Evolutionary conservation across 169 alveolate species (phyloP).

Genomic region (Babesia bovis): DNA sequence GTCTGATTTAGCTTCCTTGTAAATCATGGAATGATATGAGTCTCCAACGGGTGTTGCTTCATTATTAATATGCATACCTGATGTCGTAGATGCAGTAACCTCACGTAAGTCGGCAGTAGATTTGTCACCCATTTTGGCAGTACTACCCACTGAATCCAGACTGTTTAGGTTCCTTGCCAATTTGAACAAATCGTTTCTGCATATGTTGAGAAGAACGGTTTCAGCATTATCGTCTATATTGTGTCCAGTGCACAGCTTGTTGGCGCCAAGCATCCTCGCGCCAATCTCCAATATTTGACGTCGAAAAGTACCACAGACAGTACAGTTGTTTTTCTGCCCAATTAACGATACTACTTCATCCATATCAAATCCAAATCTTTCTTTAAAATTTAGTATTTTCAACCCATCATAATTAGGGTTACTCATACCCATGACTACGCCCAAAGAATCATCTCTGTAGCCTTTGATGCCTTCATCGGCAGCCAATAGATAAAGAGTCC

Average conservation of each 20-base stretch:
- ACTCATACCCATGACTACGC: slow-evolving; percentile 86
- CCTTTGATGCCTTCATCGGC: slow-evolving; percentile 98
- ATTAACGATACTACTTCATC: slow-evolving; percentile 92
- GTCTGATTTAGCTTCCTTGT: neutral
- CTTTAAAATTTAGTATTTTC: slow-evolving; percentile 87
- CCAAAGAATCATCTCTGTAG: slow-evolving; percentile 94
- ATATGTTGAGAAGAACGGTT: slow-evolving; percentile 93
- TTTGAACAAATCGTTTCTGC: slow-evolving; percentile 94
- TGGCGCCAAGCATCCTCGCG: slow-evolving; percentile 88
- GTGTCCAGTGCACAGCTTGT: slow-evolving; percentile 96
- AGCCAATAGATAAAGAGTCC: slow-evolving; percentile 89
- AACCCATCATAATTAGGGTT: slow-evolving; percentile 87
- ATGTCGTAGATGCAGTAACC: neutral
- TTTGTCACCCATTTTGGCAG: neutral
- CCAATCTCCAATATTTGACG: slow-evolving; percentile 96
- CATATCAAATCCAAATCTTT: slow-evolving; percentile 93
- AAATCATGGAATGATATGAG: no score
- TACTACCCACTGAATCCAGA: slow-evolving; percentile 71
- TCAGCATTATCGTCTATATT: slow-evolving; percentile 98
- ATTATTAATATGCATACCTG: neutral
- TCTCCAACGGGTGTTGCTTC: neutral
- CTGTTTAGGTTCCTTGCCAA: slow-evolving; percentile 83
- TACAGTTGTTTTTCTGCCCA: slow-evolving; percentile 91
- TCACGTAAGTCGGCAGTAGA: no score
- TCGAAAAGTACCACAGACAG: slow-evolving; percentile 97